Percentiles rank a stretch among this genome's conserved stretches.
These are phyloP conservation scores for Phytophthora aleatoria DNA, from an alignment of 352 stramenopile genomes.

Conservation along the genomic window DNA sequence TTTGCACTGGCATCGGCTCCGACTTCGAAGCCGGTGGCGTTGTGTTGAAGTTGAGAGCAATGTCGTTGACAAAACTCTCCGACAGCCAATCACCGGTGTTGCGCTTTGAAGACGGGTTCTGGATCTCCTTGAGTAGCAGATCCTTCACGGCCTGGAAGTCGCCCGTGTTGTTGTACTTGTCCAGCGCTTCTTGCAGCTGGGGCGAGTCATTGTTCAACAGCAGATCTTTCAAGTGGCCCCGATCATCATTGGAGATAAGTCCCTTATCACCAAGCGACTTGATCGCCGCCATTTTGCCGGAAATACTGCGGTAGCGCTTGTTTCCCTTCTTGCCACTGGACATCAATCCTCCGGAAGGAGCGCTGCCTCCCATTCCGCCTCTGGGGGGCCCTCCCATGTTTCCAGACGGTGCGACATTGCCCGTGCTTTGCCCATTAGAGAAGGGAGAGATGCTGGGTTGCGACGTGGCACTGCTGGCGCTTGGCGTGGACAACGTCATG, in stretches of 20 bases:
- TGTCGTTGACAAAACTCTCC: slow-evolving; percentile 79
- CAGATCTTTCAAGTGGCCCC: slow-evolving; percentile 75
- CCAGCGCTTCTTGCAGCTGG: slow-evolving; percentile 72
- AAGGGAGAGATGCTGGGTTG: slow-evolving; percentile 35
- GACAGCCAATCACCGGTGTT: slow-evolving; percentile 76
- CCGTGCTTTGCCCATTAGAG: slow-evolving; percentile 21
- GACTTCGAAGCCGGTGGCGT: slow-evolving; percentile 21
- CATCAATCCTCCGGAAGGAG: slow-evolving; percentile 34
- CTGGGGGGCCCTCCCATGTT: slow-evolving; percentile 21
- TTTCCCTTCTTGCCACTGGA: slow-evolving; percentile 60
- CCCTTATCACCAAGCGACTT: slow-evolving; percentile 78
- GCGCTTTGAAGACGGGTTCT: slow-evolving; percentile 69
- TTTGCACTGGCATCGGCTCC: slow-evolving; percentile 27
- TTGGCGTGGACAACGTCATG: slow-evolving; percentile 31
- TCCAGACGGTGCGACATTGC: slow-evolving; percentile 17
- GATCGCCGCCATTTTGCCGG: slow-evolving; percentile 83
- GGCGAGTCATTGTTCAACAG: slow-evolving; percentile 82
- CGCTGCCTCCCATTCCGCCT: slow-evolving; percentile 20
- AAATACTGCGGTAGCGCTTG: slow-evolving; percentile 81
- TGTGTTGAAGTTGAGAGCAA: slow-evolving; percentile 58
- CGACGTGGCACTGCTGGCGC: slow-evolving; percentile 10
- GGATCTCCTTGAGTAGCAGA: slow-evolving; percentile 65
- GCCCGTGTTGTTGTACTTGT: slow-evolving; percentile 79
- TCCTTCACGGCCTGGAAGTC: slow-evolving; percentile 80
- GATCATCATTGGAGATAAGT: slow-evolving; percentile 71